A percentile compares a stretch with the other conserved stretches of the same genome.
Evolutionary conservation across 495 filamentous ascomycete species (phyloP).

Genomic region (Delitschia confertaspora): DNA sequence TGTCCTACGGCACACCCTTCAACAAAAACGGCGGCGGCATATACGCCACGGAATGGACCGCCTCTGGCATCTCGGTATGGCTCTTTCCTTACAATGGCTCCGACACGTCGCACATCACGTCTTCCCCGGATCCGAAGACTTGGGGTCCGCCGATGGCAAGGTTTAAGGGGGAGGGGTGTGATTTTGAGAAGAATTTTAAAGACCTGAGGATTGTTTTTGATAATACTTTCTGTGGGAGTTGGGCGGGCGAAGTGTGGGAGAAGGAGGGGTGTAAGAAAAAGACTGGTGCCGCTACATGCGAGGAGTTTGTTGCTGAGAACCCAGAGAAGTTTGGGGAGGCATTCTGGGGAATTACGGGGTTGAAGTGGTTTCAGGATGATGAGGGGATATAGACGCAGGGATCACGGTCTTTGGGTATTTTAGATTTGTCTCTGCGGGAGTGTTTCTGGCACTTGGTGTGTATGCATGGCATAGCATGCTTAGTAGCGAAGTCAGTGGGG

Average conservation of each 20-base stretch:
- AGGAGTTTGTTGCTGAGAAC: slow-evolving; percentile 30
- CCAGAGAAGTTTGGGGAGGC: slow-evolving; percentile 29
- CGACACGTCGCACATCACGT: not conserved
- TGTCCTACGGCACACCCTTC: slow-evolving; percentile 43
- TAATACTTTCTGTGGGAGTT: slow-evolving; percentile 60
- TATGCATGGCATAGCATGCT: too few relatives aligned
- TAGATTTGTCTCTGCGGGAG: too few relatives aligned
- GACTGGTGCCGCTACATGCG: slow-evolving; percentile 23
- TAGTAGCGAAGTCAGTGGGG: too few relatives aligned
- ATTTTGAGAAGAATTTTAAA: slow-evolving; percentile 51
- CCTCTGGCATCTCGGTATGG: slow-evolving; percentile 19
- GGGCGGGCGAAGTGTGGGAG: slow-evolving; percentile 37
- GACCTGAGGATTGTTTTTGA: slow-evolving; percentile 61
- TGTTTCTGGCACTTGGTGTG: too few relatives aligned
- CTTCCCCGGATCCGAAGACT: slow-evolving; percentile 11
- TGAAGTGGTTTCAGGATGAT: slow-evolving; percentile 19
- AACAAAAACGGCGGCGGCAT: slow-evolving; percentile 28
- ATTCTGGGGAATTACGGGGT: slow-evolving; percentile 28
- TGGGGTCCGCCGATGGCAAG: slow-evolving; percentile 24
- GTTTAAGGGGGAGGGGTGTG: slow-evolving; percentile 50
- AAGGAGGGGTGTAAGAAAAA: slow-evolving; percentile 14
- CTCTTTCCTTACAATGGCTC: slow-evolving; percentile 20
- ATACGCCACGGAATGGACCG: slow-evolving; percentile 27
- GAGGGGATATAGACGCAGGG: not conserved
- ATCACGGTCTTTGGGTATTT: too few relatives aligned